These are phyloP conservation scores for Rhizopogon vulgaris DNA, from an alignment of 768 basidiomycete species.

Conservation along the genomic window DNA sequence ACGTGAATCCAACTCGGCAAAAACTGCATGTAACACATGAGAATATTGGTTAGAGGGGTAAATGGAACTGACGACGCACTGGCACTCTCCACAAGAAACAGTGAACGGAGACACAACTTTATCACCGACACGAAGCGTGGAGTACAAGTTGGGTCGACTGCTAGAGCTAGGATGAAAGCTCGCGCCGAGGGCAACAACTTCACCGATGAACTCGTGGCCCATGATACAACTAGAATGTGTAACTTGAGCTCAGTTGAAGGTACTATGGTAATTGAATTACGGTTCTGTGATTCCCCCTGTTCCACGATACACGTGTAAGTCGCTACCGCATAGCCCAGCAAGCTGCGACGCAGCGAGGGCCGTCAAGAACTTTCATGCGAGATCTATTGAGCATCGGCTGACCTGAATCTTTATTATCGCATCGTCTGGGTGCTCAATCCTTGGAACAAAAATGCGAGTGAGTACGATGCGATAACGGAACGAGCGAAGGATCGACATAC, in stretches of 20 bases:
- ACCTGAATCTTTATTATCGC: conserved; percentile 73
- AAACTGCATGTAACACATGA: conserved; percentile 34
- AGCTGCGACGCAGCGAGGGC: conserved; percentile 32
- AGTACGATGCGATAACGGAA: background rate
- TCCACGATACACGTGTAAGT: conserved; percentile 71
- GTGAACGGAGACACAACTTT: conserved; percentile 80
- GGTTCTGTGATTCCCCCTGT: conserved; percentile 45
- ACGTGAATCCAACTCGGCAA: conserved; percentile 70
- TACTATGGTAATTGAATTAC: conserved; percentile 31
- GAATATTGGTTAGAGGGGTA: background rate
- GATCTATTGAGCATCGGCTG: conserved; percentile 7
- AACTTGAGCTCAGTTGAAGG: background rate
- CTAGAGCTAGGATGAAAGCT: conserved; percentile 39
- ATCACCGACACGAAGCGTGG: conserved; percentile 61
- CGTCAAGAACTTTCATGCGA: background rate
- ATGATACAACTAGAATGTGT: conserved; percentile 43
- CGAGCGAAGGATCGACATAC: conserved; percentile 28
- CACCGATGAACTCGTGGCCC: conserved; percentile 77
- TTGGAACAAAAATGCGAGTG: conserved; percentile 16
- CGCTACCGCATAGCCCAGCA: conserved; percentile 67
- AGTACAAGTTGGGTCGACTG: conserved; percentile 57
- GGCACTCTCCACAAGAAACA: conserved; percentile 79
- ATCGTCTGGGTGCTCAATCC: conserved; percentile 70
- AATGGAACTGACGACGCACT: conserved; percentile 39
- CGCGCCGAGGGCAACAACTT: conserved; percentile 60